Conservation (phyloP, 495 filamentous ascomycete genomes). For the Annulohypoxylon maeteangense region DNA sequence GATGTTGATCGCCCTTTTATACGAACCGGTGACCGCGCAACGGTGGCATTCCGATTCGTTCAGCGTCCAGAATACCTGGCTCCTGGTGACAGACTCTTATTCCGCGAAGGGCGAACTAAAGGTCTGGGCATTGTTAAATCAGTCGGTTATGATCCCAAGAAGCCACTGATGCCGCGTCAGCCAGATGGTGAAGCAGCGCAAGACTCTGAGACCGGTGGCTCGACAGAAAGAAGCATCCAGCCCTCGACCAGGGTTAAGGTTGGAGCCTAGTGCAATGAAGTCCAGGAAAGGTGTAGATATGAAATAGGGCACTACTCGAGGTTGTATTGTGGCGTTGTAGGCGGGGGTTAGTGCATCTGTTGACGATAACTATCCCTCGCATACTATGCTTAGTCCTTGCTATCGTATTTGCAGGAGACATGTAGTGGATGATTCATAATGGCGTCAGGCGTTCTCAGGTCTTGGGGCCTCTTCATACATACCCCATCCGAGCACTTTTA, state of each 20-base stretch:
- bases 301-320: background rate
- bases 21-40: constrained; percentile 89
- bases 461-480: background rate
- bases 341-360: background rate
- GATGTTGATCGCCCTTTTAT: constrained; percentile 98
- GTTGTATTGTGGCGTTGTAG: background rate
- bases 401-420: background rate
- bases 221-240: constrained; percentile 21
- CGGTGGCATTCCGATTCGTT: constrained; percentile 92
- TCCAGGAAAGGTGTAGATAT: background rate
- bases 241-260: constrained; percentile 22
- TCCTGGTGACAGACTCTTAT: constrained; percentile 88
- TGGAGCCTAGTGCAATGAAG: constrained; percentile 9
- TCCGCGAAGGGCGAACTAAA: constrained; percentile 95
- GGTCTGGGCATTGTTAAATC: constrained; percentile 94
- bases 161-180: constrained; percentile 49
- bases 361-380: background rate
- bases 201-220: constrained; percentile 22
- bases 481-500: background rate
- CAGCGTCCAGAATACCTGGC: constrained; percentile 95
- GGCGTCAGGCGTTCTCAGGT: constrained; percentile 14
- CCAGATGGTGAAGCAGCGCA: constrained; percentile 39
- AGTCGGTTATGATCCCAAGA: constrained; percentile 81
- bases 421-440: background rate
- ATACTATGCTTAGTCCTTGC: background rate